Evolutionary conservation across 2,329 filamentous ascomycete species (phyloP).

Genomic region (Nemania abortiva): DNA sequence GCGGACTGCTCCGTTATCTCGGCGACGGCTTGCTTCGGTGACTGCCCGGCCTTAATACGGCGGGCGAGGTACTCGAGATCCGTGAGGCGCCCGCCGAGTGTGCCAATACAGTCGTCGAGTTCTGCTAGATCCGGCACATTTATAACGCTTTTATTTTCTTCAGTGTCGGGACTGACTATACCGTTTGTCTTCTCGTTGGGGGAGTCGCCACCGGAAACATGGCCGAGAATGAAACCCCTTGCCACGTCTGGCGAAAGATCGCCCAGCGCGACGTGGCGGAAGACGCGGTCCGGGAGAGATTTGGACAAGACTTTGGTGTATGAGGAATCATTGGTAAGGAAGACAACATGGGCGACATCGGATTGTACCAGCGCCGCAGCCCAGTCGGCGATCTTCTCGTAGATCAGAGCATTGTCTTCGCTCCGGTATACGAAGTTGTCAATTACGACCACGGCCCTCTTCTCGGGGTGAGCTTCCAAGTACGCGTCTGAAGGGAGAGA

Average conservation of each 20-base stretch:
- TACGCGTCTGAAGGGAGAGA: conserved; percentile 85
- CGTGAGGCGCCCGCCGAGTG: conserved; percentile 90
- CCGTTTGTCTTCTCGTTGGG: conserved; percentile 47
- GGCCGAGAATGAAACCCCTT: conserved; percentile 88
- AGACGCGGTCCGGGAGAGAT: conserved; percentile 89
- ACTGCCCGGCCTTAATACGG: conserved; percentile 87
- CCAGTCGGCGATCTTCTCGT: conserved; percentile 89
- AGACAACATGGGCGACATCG: conserved; percentile 93
- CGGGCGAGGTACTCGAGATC: conserved; percentile 96
- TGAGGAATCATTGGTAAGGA: conserved; percentile 89
- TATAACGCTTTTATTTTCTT: conserved; percentile 47
- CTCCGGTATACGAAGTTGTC: conserved; percentile 92
- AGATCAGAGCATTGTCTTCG: conserved; percentile 73
- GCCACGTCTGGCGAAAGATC: conserved; percentile 89
- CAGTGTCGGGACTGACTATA: conserved; percentile 47
- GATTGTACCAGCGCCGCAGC: conserved; percentile 85
- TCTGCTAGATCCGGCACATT: conserved; percentile 67
- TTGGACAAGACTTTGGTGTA: conserved; percentile 90
- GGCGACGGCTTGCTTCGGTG: conserved; percentile 80
- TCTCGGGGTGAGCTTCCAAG: conserved; percentile 88
- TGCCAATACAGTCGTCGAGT: conserved; percentile 83
- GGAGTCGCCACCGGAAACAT: conserved; percentile 69
- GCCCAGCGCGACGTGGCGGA: conserved; percentile 85
- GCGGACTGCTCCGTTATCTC: conserved; percentile 92
- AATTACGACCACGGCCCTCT: conserved; percentile 84